Conservation (phyloP, 306 rosid genomes). For the Ceratonia siliqua region DNA sequence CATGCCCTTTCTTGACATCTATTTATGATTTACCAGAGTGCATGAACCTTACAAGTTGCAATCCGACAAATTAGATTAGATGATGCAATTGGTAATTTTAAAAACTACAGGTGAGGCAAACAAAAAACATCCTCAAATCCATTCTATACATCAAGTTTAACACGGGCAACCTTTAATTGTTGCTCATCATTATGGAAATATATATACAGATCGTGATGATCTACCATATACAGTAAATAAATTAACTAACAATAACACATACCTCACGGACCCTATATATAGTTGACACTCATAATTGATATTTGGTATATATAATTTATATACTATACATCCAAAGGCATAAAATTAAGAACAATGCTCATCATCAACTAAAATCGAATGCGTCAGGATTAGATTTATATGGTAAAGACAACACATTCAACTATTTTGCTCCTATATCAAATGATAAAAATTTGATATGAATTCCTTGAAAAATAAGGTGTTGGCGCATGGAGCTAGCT, state of each 20-base stretch:
- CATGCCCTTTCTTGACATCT: no score
- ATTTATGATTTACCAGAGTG: neutral
- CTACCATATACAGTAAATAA: neutral
- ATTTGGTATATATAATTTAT: no score
- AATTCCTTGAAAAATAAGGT: no score
- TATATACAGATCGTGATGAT: neutral
- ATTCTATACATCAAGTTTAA: neutral
- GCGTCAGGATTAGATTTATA: neutral
- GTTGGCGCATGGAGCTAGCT: no score
- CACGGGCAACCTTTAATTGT: neutral
- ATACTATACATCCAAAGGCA: neutral
- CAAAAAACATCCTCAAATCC: neutral
- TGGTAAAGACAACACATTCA: neutral
- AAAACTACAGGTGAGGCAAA: neutral
- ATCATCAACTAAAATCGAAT: no score
- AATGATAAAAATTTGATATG: neutral
- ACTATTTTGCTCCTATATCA: neutral
- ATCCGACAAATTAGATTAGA: neutral
- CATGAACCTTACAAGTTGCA: neutral
- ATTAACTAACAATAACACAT: neutral
- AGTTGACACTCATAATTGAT: no score
- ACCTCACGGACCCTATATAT: neutral
- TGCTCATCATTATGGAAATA: neutral
- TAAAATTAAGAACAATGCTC: neutral
- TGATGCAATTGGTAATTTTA: no score